Evolutionary conservation across 2,329 filamentous ascomycete genomes (phyloP).

Genomic region (Ceratocystis colombiana): DNA sequence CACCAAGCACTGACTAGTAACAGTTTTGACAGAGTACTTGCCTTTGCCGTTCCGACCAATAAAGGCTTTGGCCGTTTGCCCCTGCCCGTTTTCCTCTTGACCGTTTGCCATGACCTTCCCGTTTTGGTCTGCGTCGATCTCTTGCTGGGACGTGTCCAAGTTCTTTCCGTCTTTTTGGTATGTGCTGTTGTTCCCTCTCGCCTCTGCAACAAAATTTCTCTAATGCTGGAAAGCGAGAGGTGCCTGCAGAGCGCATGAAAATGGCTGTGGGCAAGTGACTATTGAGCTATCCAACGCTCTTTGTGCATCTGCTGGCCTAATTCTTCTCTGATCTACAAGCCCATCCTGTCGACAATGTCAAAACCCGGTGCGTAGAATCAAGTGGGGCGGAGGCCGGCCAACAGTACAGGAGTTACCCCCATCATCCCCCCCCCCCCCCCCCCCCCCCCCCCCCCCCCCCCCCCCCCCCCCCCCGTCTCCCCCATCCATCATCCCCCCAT

Average conservation of each 20-base stretch:
- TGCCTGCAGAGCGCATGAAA: background rate
- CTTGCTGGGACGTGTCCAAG: background rate
- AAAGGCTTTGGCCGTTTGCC: background rate
- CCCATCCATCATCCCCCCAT: no score
- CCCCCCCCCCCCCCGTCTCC: no score
- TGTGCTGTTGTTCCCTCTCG: slow-evolving; percentile 1
- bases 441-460: no score
- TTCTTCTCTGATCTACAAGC: background rate
- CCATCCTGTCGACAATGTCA: background rate
- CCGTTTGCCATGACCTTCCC: background rate
- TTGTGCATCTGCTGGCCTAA: background rate
- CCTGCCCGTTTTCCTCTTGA: background rate
- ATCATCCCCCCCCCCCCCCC: no score
- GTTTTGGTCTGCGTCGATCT: background rate
- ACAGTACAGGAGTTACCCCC: no score
- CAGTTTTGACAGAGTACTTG: background rate
- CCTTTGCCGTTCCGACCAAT: background rate
- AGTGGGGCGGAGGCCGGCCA: background rate
- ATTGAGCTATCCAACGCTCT: background rate
- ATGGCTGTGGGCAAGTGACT: background rate
- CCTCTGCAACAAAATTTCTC: background rate
- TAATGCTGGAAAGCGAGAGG: background rate
- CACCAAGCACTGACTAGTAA: no score
- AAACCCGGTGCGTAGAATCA: background rate
- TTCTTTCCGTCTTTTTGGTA: slow-evolving; percentile 1